phyloP scores from a whole-genome alignment of 768 basidiomycete genomes.

The Exsudoporus frostii region DNA sequence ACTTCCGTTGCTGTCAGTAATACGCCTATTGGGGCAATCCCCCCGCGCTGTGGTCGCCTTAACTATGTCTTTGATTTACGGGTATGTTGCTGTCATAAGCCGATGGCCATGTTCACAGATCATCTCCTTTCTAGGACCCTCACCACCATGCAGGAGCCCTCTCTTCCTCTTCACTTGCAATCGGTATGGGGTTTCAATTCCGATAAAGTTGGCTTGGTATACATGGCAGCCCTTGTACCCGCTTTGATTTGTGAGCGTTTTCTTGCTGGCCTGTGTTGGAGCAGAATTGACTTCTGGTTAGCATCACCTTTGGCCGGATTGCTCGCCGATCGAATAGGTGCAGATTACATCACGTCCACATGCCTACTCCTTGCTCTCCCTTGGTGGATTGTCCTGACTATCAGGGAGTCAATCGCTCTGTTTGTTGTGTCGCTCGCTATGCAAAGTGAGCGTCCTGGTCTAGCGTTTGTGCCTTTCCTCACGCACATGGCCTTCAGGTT shows the following conservation, averaged over 20 bases:
- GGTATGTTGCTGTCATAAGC: slow-evolving; percentile 37
- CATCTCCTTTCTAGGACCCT: slow-evolving; percentile 37
- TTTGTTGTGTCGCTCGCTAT: slow-evolving; percentile 42
- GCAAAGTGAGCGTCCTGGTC: slow-evolving; percentile 42
- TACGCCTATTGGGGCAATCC: slow-evolving; percentile 41
- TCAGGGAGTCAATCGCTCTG: slow-evolving; percentile 49
- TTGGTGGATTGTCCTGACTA: slow-evolving; percentile 57
- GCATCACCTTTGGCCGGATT: slow-evolving; percentile 61
- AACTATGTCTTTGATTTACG: slow-evolving; percentile 48
- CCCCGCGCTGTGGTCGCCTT: slow-evolving; percentile 48
- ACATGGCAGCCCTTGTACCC: slow-evolving; percentile 61
- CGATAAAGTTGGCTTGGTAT: slow-evolving; percentile 59
- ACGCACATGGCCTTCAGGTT: slow-evolving; percentile 37
- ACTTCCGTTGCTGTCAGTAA: slow-evolving; percentile 41
- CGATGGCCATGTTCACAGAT: not conserved
- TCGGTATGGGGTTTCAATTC: slow-evolving; percentile 46
- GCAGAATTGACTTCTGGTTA: slow-evolving; percentile 22
- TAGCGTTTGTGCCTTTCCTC: not conserved
- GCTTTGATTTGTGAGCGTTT: slow-evolving; percentile 55
- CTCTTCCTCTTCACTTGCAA: slow-evolving; percentile 55
- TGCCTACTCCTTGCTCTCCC: slow-evolving; percentile 54
- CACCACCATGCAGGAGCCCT: slow-evolving; percentile 51
- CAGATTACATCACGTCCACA: slow-evolving; percentile 50
- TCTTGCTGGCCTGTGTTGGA: not conserved
- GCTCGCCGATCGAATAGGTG: slow-evolving; percentile 51